Evolutionary conservation across 257 asterid species (phyloP).

Genomic region (Solanum chilense): DNA sequence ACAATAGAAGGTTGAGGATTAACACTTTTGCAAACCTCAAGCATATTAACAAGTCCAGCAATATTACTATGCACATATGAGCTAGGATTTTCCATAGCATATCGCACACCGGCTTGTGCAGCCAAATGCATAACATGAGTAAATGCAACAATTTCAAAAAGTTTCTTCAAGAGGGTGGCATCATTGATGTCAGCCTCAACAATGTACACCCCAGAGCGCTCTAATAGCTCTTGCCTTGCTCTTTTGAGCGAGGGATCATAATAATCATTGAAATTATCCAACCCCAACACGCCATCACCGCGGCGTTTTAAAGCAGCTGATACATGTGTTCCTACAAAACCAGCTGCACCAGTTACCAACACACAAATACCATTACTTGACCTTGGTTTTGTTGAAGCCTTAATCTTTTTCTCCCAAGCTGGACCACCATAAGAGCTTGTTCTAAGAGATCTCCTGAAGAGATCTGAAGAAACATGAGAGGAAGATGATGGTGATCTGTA

Average conservation of each 20-base stretch:
- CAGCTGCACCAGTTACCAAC: slow-evolving; percentile 93
- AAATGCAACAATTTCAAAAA: slow-evolving; percentile 68
- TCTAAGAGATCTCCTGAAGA: slow-evolving; percentile 73
- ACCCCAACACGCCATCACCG: slow-evolving; percentile 87
- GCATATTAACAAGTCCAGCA: slow-evolving; percentile 76
- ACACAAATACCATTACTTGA: slow-evolving; percentile 80
- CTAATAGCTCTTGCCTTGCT: slow-evolving; percentile 69
- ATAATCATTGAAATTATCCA: slow-evolving; percentile 74
- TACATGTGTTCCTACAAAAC: slow-evolving; percentile 91
- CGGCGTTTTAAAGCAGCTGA: slow-evolving; percentile 90
- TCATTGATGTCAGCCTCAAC: slow-evolving; percentile 94
- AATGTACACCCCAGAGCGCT: slow-evolving; percentile 72
- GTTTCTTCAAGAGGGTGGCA: slow-evolving; percentile 40
- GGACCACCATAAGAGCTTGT: slow-evolving; percentile 54
- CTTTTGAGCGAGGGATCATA: slow-evolving; percentile 75
- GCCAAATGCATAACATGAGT: slow-evolving; percentile 98
- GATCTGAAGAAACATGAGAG: slow-evolving; percentile 51
- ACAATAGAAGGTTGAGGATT: slow-evolving; percentile 93
- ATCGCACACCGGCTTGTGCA: slow-evolving; percentile 93
- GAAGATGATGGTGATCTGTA: slow-evolving; percentile 63
- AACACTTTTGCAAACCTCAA: slow-evolving; percentile 76
- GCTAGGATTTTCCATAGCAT: slow-evolving; percentile 94
- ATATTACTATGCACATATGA: slow-evolving; percentile 93
- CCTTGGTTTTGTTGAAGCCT: slow-evolving; percentile 66
- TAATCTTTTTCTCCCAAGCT: slow-evolving; percentile 52